Evolutionary conservation across 1,139 yeast genomes (phyloP), one percentile per base, ranked within the genome.

Genomic region (Magnusiomyces fungicola): DNA sequence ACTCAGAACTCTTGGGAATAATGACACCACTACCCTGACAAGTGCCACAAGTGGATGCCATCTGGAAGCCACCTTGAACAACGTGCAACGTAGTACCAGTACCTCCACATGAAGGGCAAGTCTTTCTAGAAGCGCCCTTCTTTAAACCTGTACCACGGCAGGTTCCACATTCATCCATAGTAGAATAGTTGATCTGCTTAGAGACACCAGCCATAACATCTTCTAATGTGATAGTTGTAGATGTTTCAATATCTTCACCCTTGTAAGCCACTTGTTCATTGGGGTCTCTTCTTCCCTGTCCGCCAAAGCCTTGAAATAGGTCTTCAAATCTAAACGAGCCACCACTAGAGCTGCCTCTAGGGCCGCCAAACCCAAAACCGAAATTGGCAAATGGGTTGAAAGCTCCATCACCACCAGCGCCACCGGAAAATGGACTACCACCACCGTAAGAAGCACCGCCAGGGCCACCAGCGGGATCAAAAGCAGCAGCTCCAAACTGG

Each of bases 61-160:
- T 89, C 61, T 90, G 97, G 78, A 92, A 94, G 0, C 97, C 97
- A 9, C 96, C 97, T 58, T 81, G 83, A 65, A 89, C 76, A 50
- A 80, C 73, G 61, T 90, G 97, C 22, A 90, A 85, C 23, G 85
- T 80, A 44, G 90, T 84, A 7, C 99, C 99, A 0, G 96, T 78
- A 52, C 99, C 99, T 52, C 89, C 90, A 72, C 99, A 92, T 2
- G 87, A 71, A 1, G 80, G 72, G 73, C 98, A 92, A 0, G 95
- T 86, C 19, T 80, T 71, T 65, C 87, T 85, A 65, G 79, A 76
- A 55, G 81, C 82, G 22, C 94, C 94, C 5, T 73, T 63, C 65
- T 90, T 87, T 68, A 92, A 69, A 2, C 99, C 99, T 24, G 83
- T 71, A 6, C 97, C 97, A 36, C 75, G 68, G 71, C 99, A 92